Evolutionary conservation across 805 yeast genomes (phyloP).

Genomic region (Wickerhamiella kazuoi): DNA sequence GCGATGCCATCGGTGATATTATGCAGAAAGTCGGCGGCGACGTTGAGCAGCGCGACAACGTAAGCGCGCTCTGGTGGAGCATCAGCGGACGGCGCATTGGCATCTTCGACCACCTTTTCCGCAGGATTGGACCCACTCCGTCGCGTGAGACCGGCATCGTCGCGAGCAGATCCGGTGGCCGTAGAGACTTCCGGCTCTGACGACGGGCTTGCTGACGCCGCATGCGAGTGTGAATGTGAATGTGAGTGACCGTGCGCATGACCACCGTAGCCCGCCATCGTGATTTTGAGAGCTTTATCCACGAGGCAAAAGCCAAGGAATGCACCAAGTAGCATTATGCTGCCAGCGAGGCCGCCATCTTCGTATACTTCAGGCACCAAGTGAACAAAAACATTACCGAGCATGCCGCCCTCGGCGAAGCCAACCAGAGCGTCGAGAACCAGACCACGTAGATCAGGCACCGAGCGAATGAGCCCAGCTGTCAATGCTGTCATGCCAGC

Average conservation of each 20-base stretch:
- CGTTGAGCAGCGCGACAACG: constrained; percentile 42
- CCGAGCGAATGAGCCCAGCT: constrained; percentile 30
- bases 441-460: constrained; percentile 34
- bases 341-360: constrained; percentile 30
- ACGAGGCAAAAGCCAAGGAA: constrained; percentile 40
- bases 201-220: no score
- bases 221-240: no score
- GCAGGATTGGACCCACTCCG: no score
- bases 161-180: no score
- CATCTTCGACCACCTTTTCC: no score
- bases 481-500: constrained; percentile 50
- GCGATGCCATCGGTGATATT: constrained; percentile 68
- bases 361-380: constrained; percentile 45
- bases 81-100: no score
- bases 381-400: constrained; percentile 62
- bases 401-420: constrained; percentile 59
- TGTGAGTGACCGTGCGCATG: constrained; percentile 34
- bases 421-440: constrained; percentile 39
- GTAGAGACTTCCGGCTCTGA: no score
- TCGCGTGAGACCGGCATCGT: no score
- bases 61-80: no score
- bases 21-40: constrained; percentile 56
- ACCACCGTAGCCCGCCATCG: constrained; percentile 21
- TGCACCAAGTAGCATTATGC: constrained; percentile 42
- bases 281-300: constrained; percentile 41